Percentiles rank a stretch among this genome's conserved stretches.
phyloP scores from a whole-genome alignment of 192 early-diverging fungal species.

The Phycomyces blakesleeanus region DNA sequence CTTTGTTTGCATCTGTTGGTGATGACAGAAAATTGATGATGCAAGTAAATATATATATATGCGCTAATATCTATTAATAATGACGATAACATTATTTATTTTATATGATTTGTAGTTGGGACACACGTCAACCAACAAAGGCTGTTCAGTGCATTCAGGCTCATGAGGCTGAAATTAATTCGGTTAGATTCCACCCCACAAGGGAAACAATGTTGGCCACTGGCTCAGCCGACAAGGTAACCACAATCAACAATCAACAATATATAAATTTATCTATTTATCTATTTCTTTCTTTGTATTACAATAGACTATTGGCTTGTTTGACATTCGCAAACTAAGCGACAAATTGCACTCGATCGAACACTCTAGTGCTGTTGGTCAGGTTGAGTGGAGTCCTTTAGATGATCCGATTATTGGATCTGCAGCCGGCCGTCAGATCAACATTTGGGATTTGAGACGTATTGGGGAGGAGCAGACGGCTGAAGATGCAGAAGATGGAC shows the following conservation, averaged over 20 bases:
- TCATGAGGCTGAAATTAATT: slow-evolving; percentile 92
- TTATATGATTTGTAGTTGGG: slow-evolving; percentile 82
- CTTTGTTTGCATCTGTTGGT: slow-evolving; percentile 93
- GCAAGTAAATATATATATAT: slow-evolving; percentile 33
- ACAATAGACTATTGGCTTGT: slow-evolving; percentile 78
- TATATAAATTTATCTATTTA: no score
- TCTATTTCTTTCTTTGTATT: no score
- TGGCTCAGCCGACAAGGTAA: slow-evolving; percentile 87
- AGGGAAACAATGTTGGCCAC: slow-evolving; percentile 90
- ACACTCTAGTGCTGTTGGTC: slow-evolving; percentile 90
- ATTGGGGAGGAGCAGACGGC: slow-evolving; percentile 97
- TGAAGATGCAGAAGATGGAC: slow-evolving; percentile 98
- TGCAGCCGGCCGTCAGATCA: slow-evolving; percentile 86
- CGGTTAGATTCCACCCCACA: slow-evolving; percentile 88
- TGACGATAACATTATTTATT: not conserved
- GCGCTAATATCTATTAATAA: no score
- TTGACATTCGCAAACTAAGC: slow-evolving; percentile 94
- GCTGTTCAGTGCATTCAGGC: slow-evolving; percentile 78
- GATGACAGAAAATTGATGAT: slow-evolving; percentile 92
- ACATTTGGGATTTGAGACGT: slow-evolving; percentile 91
- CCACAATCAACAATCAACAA: no score
- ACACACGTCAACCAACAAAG: slow-evolving; percentile 70
- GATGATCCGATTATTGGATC: slow-evolving; percentile 88
- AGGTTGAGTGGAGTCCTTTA: slow-evolving; percentile 90
- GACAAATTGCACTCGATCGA: slow-evolving; percentile 83